phyloP scores from a whole-genome alignment of 805 yeast genomes.

The Lipomyces spencermartinsiae region DNA sequence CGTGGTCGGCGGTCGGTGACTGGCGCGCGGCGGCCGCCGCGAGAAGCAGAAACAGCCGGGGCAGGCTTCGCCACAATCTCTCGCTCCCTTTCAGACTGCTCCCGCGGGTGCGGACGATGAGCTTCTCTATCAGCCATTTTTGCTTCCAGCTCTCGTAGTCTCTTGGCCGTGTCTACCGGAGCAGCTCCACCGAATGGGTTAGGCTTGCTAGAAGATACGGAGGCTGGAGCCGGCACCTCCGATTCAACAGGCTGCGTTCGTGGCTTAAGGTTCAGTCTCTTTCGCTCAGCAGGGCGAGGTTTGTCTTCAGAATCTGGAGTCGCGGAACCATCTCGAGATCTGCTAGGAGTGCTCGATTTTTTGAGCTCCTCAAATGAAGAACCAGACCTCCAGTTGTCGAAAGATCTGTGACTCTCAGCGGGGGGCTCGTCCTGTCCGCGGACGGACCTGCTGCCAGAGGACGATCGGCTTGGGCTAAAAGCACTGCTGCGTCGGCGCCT shows the following conservation, averaged over 20 bases:
- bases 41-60: slow-evolving; percentile 12
- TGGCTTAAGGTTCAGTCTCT: slow-evolving; percentile 51
- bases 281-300: slow-evolving; percentile 48
- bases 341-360: slow-evolving; percentile 1
- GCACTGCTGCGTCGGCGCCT: slow-evolving; percentile 56
- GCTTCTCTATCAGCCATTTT: slow-evolving; percentile 18
- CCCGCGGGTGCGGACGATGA: slow-evolving; percentile 15
- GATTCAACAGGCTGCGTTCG: slow-evolving; percentile 39
- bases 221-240: slow-evolving; percentile 45
- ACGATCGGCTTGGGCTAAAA: slow-evolving; percentile 45
- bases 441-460: slow-evolving; percentile 22
- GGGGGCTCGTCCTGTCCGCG: slow-evolving; percentile 17
- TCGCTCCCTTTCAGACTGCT: slow-evolving; percentile 16
- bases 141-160: slow-evolving; percentile 67
- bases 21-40: background rate
- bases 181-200: slow-evolving; percentile 86
- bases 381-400: slow-evolving; percentile 48
- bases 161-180: slow-evolving; percentile 79
- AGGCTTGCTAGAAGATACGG: slow-evolving; percentile 48
- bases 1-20: slow-evolving; percentile 15
- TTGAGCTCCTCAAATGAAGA: slow-evolving; percentile 15
- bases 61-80: slow-evolving; percentile 17
- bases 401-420: slow-evolving; percentile 27
- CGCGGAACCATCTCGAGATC: slow-evolving; percentile 21
- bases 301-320: slow-evolving; percentile 47